Conservation (phyloP, 1,284 basidiomycete genomes). For the Moesziomyces sp. region DNA sequence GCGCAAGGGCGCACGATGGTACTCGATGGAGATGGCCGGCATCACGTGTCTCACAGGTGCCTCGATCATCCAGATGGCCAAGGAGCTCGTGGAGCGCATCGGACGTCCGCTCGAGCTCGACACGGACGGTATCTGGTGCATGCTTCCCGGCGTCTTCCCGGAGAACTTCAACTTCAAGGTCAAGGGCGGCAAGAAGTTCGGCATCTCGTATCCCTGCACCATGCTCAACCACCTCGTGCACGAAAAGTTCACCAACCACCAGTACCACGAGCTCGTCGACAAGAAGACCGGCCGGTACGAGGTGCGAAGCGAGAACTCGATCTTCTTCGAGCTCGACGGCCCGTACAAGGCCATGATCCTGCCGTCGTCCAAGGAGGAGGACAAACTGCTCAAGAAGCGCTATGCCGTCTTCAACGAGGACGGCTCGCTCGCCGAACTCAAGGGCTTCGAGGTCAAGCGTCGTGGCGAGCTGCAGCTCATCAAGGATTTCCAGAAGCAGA, state of each 20-base stretch:
- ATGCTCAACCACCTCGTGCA: constrained; percentile 99
- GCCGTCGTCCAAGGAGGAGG: constrained; percentile 98
- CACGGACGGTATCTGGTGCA: constrained; percentile 99
- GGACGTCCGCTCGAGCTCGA: constrained; percentile 96
- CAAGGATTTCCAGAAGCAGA: constrained; percentile 99
- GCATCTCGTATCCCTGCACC: constrained; percentile 97
- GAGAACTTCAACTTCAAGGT: constrained; percentile 98
- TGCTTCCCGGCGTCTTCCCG: constrained; percentile 97
- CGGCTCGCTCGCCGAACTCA: constrained; percentile 93
- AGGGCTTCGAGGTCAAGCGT: constrained; percentile 99
- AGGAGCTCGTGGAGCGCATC: constrained; percentile 92
- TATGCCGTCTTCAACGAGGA: constrained; percentile 99
- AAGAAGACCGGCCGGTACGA: constrained; percentile 83
- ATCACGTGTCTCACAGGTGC: constrained; percentile 99
- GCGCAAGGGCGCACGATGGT: constrained; percentile 99
- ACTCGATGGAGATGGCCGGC: constrained; percentile 99
- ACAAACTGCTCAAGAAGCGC: constrained; percentile 97
- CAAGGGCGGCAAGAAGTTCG: constrained; percentile 84
- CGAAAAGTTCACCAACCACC: constrained; percentile 94
- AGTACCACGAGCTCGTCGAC: constrained; percentile 91
- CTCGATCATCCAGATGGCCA: constrained; percentile 99
- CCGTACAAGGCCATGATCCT: constrained; percentile 99
- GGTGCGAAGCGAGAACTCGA: constrained; percentile 96
- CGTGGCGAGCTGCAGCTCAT: constrained; percentile 97
- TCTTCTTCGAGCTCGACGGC: constrained; percentile 99